Evolutionary conservation across 192 early-diverging fungal species (phyloP), one percentile per base, ranked within the genome.

Genomic region (Rhizophlyctis rosea): DNA sequence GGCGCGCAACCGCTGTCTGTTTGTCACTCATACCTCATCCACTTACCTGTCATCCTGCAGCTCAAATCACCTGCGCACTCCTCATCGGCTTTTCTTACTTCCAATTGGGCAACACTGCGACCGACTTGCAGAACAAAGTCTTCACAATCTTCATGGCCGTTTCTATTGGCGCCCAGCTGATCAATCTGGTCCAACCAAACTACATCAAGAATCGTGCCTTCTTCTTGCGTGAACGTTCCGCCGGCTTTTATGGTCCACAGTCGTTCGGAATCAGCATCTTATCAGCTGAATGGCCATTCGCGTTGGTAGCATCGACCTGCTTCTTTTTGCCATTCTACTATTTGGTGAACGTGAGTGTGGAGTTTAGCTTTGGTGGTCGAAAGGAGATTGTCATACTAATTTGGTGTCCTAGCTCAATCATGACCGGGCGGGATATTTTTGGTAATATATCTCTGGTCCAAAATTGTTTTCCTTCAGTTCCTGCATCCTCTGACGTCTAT

Each of bases 241-340:
- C 76, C 14, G 81, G 81, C 28, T 79, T 83, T 61, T 88, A 88
- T 61, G 80, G 84, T n/a, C n/a, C n/a, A n/a, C n/a, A 77, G 9
- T 79, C 88, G 2, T 90, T 87, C 69, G 77, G 79, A 34, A 53
- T 78, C 4, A 76, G 86, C 4, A 82, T 87, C 54, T 67, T 87
- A 30, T 47, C 87, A 3, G 81, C 86, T 30, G 88, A 92, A 59
- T 70, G 87, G 27, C 90, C 90, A 0, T 92, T 87, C 48, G 78
- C 84, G 0, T 49, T 88, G 11, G 51, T 88, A 39, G 69, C 80
- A 24, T 70, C 79, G 49, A 86, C 88, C 0, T 50, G 77, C 47
- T 89, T 85, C 66, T 89, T 90, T 71, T 61, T 84, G n/a, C 70
- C 80, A 36, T 89, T 87, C 53, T 92, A 92, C 74, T 92, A 4